phyloP scores from a whole-genome alignment of 78 protist species.

The Fonticula alba region DNA sequence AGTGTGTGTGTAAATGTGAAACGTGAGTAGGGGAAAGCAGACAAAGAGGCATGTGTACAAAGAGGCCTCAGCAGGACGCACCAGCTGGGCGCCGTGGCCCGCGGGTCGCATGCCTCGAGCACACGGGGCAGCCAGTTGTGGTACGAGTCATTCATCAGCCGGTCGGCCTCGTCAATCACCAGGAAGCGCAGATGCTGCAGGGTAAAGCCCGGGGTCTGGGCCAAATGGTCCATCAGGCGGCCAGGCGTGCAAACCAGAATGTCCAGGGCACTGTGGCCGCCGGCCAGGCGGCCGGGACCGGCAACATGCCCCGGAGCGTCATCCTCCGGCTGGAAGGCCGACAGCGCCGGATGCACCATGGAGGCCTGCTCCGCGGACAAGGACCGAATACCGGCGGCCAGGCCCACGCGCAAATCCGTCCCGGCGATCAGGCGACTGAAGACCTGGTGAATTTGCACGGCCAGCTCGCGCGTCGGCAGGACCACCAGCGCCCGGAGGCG shows the following conservation, averaged over 20 bases:
- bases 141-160: constrained; percentile 18
- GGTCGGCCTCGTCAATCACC: constrained; percentile 36
- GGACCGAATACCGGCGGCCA: background rate
- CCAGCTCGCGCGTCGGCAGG: constrained; percentile 29
- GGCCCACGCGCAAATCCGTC: background rate
- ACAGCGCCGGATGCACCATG: background rate
- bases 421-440: background rate
- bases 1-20: too few relatives aligned
- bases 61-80: too few relatives aligned
- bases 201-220: background rate
- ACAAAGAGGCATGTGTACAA: too few relatives aligned
- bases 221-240: constrained; percentile 31
- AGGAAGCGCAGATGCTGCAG: constrained; percentile 8
- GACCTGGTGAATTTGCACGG: background rate
- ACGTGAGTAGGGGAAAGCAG: too few relatives aligned
- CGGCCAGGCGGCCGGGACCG: background rate
- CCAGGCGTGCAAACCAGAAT: constrained; percentile 22
- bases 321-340: background rate
- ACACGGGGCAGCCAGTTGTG: constrained; percentile 3
- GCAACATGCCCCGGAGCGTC: too few relatives aligned
- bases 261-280: background rate
- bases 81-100: too few relatives aligned
- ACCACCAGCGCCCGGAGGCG: constrained; percentile 16
- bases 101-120: background rate
- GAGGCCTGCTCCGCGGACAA: background rate